Base-by-base conservation (phyloP, 176 grass and related monocot genomes). In the Chloris gayana region DNA sequence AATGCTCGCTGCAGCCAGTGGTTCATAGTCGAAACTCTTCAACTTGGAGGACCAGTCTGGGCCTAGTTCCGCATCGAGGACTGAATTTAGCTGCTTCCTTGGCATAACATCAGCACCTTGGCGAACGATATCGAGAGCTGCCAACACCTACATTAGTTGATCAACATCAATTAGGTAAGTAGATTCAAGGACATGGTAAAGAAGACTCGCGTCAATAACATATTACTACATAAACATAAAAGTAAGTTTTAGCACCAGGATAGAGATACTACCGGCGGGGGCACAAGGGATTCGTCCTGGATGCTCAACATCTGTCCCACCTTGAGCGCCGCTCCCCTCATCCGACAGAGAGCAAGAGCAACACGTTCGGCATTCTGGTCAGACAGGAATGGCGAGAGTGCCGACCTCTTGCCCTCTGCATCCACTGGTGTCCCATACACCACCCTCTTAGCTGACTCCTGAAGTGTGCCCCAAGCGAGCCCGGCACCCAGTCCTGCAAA, bases 31-130 rank as follows among this genome's bases (percentile, higher is more conserved):
- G 7, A 99, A 99, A 81, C 96, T 99, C 86, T 58, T 95, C 59
- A 99, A 75, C 69, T 77, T 93, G 62, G 92, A 95, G 57, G 88
- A 88, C 92, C 92, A 99, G 59, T 73, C 82, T 64, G 73, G 69
- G 49, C 92, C 96, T 62, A 99, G 80, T 76, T 95, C 90, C 17
- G 86, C 74, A 86, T 95, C 76, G 70, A 99, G 80, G 53, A 99
- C 90, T 31, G 87, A 88, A 83, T 91, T 95, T 35, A 95, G 82
- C 80, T 99, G 96, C 65, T 85, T 99, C 32, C 83, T 91, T 17
- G 96, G 96, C 96, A 99, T 99, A 85, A 95, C 86, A 84, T 99
- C 92, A 14, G 92, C 96, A 46, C 92, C 96, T 95, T 98, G 92
- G 62, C 86, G 90, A 80, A 99, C 96, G 38, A 99, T 93, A 79